phyloP scores from a whole-genome alignment of 306 rosid species.

The Glycine soja region DNA sequence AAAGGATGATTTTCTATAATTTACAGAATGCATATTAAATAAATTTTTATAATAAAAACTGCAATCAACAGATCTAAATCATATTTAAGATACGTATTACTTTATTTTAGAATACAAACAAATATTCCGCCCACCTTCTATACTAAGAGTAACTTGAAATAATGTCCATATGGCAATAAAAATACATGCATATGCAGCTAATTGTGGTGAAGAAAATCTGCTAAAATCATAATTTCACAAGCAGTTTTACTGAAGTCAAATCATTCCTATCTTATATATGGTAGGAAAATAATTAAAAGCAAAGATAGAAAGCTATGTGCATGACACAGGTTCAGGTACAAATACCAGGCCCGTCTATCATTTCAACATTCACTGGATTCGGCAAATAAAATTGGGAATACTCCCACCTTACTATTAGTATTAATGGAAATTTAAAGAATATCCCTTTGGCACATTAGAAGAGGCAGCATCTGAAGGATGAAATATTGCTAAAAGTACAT shows the following conservation, averaged over 20 bases:
- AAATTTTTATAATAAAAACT: constrained; percentile 3
- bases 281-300: neutral
- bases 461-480: neutral
- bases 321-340: constrained; percentile 7
- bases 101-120: constrained; percentile 27
- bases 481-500: constrained; percentile 17
- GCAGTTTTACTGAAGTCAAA: neutral
- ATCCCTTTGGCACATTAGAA: neutral
- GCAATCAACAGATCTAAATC: constrained; percentile 6
- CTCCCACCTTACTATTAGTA: neutral
- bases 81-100: neutral
- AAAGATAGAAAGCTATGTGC: neutral
- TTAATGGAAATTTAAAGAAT: neutral
- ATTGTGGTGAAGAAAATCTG: neutral
- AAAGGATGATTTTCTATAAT: neutral
- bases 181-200: constrained; percentile 8
- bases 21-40: neutral
- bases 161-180: constrained; percentile 3
- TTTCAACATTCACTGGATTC: constrained; percentile 11
- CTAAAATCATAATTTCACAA: constrained; percentile 5
- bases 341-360: neutral
- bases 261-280: neutral
- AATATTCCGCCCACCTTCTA: neutral
- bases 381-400: neutral
- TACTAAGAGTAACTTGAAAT: neutral